phyloP scores from a whole-genome alignment of 2,329 filamentous ascomycete species.

The Cytospora schulzeri region DNA sequence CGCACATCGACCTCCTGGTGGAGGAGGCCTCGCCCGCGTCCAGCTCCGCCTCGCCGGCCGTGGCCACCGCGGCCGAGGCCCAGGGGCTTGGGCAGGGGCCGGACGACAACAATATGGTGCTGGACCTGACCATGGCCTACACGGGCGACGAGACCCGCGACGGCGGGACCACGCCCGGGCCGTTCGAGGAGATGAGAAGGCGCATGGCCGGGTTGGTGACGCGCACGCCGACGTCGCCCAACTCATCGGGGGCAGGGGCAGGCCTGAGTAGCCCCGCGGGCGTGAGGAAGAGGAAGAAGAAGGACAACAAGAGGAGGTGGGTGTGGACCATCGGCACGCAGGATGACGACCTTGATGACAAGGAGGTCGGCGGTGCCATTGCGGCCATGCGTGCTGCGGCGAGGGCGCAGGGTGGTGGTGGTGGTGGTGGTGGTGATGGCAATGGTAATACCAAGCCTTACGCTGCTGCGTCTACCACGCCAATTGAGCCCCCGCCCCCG shows the following conservation, averaged over 20 bases:
- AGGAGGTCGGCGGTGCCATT: slow-evolving; percentile 46
- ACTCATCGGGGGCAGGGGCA: slow-evolving; percentile 33
- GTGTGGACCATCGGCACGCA: slow-evolving; percentile 64
- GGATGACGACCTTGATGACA: slow-evolving; percentile 49
- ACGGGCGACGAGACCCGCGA: slow-evolving; percentile 58
- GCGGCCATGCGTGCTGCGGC: slow-evolving; percentile 41
- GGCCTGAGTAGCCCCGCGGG: slow-evolving; percentile 42
- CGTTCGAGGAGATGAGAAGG: slow-evolving; percentile 64
- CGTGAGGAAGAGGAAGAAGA: slow-evolving; percentile 58
- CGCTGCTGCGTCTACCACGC: neutral
- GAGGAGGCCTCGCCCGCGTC: slow-evolving; percentile 58
- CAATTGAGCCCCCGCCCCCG: neutral
- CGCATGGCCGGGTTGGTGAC: slow-evolving; percentile 54
- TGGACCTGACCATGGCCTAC: slow-evolving; percentile 55
- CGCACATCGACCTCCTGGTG: slow-evolving; percentile 62
- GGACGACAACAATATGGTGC: slow-evolving; percentile 38
- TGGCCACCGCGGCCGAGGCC: neutral
- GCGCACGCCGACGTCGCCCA: slow-evolving; percentile 45
- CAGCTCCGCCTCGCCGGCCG: slow-evolving; percentile 36
- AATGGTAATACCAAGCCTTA: slow-evolving; percentile 37
- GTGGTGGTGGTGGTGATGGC: no score
- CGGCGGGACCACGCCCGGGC: slow-evolving; percentile 63
- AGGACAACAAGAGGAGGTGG: slow-evolving; percentile 66
- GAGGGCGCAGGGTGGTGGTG: slow-evolving; percentile 4
- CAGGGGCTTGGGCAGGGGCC: neutral